Evolutionary conservation across 257 asterid genomes (phyloP).

Genomic region (Scutellaria baicalensis): DNA sequence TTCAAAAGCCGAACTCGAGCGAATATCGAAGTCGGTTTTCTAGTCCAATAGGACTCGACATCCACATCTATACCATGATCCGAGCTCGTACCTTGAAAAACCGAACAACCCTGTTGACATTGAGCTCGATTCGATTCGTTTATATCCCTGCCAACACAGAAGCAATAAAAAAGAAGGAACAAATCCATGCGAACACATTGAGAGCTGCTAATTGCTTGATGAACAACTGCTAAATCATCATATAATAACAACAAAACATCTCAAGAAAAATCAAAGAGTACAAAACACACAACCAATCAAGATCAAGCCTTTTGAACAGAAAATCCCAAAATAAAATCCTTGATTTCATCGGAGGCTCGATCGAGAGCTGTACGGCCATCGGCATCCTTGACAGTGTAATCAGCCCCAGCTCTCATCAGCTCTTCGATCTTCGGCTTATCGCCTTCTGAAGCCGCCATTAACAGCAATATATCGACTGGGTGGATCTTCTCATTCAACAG

Average conservation of each 20-base stretch:
- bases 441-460: slow-evolving; percentile 83
- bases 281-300: not conserved
- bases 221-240: not conserved
- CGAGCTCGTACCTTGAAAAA: no score
- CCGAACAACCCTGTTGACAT: no score
- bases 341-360: slow-evolving; percentile 59
- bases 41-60: no score
- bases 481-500: slow-evolving; percentile 79
- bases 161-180: not conserved
- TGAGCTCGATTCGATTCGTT: no score
- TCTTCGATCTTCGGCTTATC: slow-evolving; percentile 89
- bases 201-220: not conserved
- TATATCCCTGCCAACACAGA: no score
- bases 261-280: not conserved
- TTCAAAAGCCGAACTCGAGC: no score
- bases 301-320: slow-evolving; percentile 65
- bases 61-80: no score
- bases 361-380: slow-evolving; percentile 85
- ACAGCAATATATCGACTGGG: slow-evolving; percentile 76
- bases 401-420: slow-evolving; percentile 82
- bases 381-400: slow-evolving; percentile 64
- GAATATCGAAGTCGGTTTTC: no score
- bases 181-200: not conserved
- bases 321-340: slow-evolving; percentile 49
- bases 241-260: not conserved